A percentile compares a stretch with the other conserved stretches of the same genome.
phyloP scores from a whole-genome alignment of 345 rosid species.

The Eucalyptus cloeziana region DNA sequence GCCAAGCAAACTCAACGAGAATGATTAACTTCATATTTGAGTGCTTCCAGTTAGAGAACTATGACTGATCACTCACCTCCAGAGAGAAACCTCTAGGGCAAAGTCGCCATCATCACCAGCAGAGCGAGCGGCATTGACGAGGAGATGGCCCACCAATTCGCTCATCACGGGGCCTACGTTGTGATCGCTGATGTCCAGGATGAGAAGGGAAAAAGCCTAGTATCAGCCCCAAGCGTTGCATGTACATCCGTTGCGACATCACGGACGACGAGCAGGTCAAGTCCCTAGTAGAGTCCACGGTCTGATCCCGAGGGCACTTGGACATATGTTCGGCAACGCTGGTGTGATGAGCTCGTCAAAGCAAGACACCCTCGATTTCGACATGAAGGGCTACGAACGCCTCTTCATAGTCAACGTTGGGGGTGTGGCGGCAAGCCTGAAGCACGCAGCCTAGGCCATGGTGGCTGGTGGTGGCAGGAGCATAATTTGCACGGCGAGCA shows the following conservation, averaged over 20 bases:
- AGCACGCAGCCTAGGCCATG: constrained; percentile 12
- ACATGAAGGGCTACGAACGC: neutral
- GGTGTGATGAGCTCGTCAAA: constrained; percentile 3
- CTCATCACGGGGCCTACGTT: neutral
- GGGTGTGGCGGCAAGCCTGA: too few relatives aligned
- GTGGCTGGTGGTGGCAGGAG: neutral
- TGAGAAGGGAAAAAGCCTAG: neutral
- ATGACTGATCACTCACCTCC: neutral
- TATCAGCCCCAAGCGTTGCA: constrained; percentile 17
- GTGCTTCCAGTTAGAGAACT: neutral
- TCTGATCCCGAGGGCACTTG: neutral
- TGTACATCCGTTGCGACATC: constrained; percentile 8
- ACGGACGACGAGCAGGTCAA: constrained; percentile 16
- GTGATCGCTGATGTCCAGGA: neutral
- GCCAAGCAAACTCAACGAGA: neutral
- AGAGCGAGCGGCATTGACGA: constrained; percentile 4
- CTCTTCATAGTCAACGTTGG: constrained; percentile 6
- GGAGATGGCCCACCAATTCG: neutral
- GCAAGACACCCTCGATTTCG: constrained; percentile 2
- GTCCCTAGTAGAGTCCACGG: constrained; percentile 11
- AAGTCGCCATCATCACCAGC: neutral
- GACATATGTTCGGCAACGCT: constrained; percentile 28
- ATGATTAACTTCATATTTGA: neutral
- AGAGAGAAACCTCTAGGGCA: neutral
- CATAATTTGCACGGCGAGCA: constrained; percentile 11